Evolutionary conservation across 2,329 filamentous ascomycete species (phyloP), one percentile per base, ranked within the genome.

Genomic region (Aspergillus bombycis): DNA sequence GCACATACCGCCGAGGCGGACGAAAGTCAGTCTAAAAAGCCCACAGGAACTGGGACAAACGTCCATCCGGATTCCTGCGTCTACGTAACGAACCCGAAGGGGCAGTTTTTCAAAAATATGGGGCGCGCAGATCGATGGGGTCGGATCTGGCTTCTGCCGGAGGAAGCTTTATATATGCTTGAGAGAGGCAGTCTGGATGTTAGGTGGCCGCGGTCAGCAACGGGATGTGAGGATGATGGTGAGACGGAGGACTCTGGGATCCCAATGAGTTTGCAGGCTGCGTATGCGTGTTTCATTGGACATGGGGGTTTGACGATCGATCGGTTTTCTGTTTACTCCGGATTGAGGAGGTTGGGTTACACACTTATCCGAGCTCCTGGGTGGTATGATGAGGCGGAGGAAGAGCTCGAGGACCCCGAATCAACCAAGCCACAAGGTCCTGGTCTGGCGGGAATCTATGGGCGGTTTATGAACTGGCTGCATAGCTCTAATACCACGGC

Each of bases 231-330:
- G 1, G 70, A 70, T 43, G 73, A 76, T 7, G 74, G 74, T 7
- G 68, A 71, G 34, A 81, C 88, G 41, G 83, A 85, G 62, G 85
- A 88, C 8, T 80, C 84, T 4, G 91, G 90, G 0, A 77, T 95
- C n/a, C 93, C 94, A 0, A 89, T 99, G 82, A 96, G 92, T 77
- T 80, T 98, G 45, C 92, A 98, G 77, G 94, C 91, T 7, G 93
- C 93, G 0, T 98, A 98, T 81, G 87, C 94, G 6, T 85, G 93
- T 26, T 88, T 97, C 59, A 86, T 97, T 67, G 93, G 93, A 1
- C 82, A 86, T 28, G 89, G 79, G 32, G 84, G 83, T 11, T 69
- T 89, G 67, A 87, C 85, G 0, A 81, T 97, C 64, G 92, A 96
- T 69, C 88, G 92, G 72, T 98, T 93, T 71, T 91, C 91, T 57